Percentiles rank a stretch among this genome's conserved stretches.
phyloP scores from a whole-genome alignment of 805 yeast genomes.

The Brettanomyces bruxellensis region DNA sequence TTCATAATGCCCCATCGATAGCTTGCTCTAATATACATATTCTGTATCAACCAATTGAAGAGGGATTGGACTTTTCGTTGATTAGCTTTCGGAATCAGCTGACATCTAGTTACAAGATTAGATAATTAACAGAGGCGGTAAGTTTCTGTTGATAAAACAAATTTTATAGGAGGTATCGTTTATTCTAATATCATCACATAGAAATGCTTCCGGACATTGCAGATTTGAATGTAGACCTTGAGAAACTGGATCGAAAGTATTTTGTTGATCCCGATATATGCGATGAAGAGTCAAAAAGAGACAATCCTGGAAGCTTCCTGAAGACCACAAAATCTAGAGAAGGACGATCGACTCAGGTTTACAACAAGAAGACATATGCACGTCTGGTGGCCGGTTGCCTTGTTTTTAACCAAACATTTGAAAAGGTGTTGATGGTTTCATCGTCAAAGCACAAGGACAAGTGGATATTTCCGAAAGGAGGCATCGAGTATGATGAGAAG shows the following conservation, averaged over 20 bases:
- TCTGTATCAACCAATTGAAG: too few relatives aligned
- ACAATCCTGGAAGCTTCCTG: conserved; percentile 11
- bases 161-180: background rate
- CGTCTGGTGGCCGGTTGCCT: conserved; percentile 92
- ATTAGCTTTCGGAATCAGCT: too few relatives aligned
- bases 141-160: background rate
- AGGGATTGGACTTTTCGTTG: too few relatives aligned
- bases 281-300: conserved; percentile 5
- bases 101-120: too few relatives aligned
- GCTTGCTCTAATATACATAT: too few relatives aligned
- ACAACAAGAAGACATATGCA: conserved; percentile 56
- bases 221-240: conserved; percentile 2
- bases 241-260: conserved; percentile 1
- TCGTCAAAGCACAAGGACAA: conserved; percentile 58
- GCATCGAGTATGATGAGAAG: conserved; percentile 78
- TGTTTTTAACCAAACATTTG: conserved; percentile 47
- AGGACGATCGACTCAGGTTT: conserved; percentile 53
- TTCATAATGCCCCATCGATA: too few relatives aligned
- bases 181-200: too few relatives aligned
- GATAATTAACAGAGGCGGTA: background rate
- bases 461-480: conserved; percentile 96
- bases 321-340: conserved; percentile 33
- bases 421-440: conserved; percentile 67
- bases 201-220: background rate
- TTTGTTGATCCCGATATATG: conserved; percentile 6